Base-by-base conservation (phyloP, 495 filamentous ascomycete species). In the Xylaria castorea region DNA sequence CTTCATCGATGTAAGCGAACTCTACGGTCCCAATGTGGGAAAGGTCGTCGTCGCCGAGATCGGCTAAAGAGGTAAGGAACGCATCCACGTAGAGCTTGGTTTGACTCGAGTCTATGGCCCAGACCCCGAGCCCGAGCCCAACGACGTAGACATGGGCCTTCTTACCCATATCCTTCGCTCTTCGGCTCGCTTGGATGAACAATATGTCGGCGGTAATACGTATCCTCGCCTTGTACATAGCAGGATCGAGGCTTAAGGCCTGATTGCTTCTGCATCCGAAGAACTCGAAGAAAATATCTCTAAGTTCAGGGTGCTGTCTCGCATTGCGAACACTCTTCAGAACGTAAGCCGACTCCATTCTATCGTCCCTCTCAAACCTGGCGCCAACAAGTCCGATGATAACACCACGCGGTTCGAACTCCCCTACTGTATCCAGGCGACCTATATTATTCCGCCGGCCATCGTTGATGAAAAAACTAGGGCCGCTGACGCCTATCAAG, bases 121-220 rank as follows among this genome's bases (percentile, higher is more conserved):
- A 83, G 12, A 80, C 81, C 5, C 81, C 81, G 5, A 83, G 78
- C 2, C 81, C 81, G 1, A 83, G 73, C 3, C 81, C 81, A n/a
- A 83, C 80, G 1, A 82, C 66, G 62, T 83, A 79, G 3, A 79
- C 74, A 38, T 80, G 74, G 18, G 81, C 81, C n/a, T 76, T 80
- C 64, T 63, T 73, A 20, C 63, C 63, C 0, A 63, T 72, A 12
- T 63, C 72, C 46, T n/a, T 58, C 6, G 79, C 81, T 7, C 80
- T 77, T 0, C 55, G 38, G 44, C 76, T 71, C 1, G 81, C 80
- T 64, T 83, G 80, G 7, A 78, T 55, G 1, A 83, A 70, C 18
- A 83, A 46, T 1, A 81, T 77, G 1, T 81, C 75, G 12, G 71
- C 46, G 0, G 74, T 73, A 6, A 81, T 74, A 4, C 75, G 69